phyloP scores from a whole-genome alignment of 2,329 filamentous ascomycete species.

The Fusarium burgessii region DNA sequence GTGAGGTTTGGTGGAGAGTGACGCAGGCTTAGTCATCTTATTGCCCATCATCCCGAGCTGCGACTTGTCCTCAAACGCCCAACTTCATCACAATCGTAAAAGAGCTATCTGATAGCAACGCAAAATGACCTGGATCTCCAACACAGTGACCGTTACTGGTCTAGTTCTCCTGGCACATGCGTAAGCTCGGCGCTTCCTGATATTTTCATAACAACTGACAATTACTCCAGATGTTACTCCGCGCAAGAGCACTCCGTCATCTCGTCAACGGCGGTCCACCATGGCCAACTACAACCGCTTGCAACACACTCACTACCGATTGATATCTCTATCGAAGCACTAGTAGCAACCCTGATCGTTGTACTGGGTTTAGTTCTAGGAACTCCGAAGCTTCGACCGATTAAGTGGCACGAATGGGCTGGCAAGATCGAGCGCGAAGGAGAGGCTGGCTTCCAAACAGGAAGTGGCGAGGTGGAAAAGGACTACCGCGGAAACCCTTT shows the following conservation, averaged over 20 bases:
- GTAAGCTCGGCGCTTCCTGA: constrained; percentile 65
- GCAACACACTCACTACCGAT: constrained; percentile 72
- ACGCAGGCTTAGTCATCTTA: constrained; percentile 40
- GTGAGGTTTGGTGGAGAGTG: constrained; percentile 2
- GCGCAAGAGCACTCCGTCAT: constrained; percentile 90
- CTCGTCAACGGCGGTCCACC: constrained; percentile 65
- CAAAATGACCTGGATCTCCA: constrained; percentile 78
- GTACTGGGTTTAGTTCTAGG: constrained; percentile 84
- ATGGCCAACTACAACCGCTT: constrained; percentile 57
- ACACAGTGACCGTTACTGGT: constrained; percentile 77
- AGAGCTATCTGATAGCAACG: constrained; percentile 11
- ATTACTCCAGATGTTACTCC: constrained; percentile 83
- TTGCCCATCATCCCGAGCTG: constrained; percentile 7
- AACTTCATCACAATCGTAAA: constrained; percentile 4
- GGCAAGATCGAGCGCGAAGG: constrained; percentile 86
- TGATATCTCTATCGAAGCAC: constrained; percentile 89
- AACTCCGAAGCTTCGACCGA: constrained; percentile 83
- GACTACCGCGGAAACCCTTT: constrained; percentile 84
- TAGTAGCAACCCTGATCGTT: constrained; percentile 83
- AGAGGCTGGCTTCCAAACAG: constrained; percentile 66
- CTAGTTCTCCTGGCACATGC: constrained; percentile 85
- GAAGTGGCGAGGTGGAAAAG: constrained; percentile 74
- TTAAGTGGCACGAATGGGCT: constrained; percentile 85
- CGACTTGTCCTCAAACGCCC: constrained; percentile 38
- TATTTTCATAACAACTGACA: constrained; percentile 27